Conservation (phyloP, 2,329 filamentous ascomycete genomes). For the Lecanicillium sp. region DNA sequence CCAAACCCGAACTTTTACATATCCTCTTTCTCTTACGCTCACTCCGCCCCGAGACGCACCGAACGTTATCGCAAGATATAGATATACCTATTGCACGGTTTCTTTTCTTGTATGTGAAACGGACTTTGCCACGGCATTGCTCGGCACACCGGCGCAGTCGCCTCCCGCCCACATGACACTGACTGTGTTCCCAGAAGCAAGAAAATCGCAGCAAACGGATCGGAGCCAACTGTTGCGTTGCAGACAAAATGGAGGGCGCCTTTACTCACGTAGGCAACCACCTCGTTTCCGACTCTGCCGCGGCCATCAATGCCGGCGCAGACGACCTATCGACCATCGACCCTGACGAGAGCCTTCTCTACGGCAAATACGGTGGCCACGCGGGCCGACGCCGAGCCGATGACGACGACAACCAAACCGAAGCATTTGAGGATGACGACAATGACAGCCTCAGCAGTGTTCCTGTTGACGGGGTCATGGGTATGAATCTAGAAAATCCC, state of each 20-base stretch:
- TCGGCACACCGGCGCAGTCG: too few species aligned
- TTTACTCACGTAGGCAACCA: slow-evolving; percentile 86
- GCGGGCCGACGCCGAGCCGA: slow-evolving; percentile 64
- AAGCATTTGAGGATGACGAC: slow-evolving; percentile 77
- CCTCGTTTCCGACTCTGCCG: slow-evolving; percentile 73
- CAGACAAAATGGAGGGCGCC: slow-evolving; percentile 66
- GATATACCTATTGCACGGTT: too few species aligned
- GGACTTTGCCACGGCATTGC: too few species aligned
- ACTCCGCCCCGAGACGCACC: slow-evolving; percentile 3
- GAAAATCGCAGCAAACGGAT: too few species aligned
- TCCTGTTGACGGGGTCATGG: slow-evolving; percentile 67
- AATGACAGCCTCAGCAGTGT: slow-evolving; percentile 69
- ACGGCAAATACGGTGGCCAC: slow-evolving; percentile 57
- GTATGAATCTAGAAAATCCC: slow-evolving; percentile 43
- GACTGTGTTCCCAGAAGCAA: not conserved
- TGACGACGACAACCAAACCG: slow-evolving; percentile 84
- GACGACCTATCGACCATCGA: slow-evolving; percentile 67
- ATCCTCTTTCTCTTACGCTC: slow-evolving; percentile 5
- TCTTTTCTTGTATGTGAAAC: too few species aligned
- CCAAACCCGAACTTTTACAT: slow-evolving; percentile 3
- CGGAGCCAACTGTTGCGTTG: too few species aligned
- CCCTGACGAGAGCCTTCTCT: slow-evolving; percentile 73
- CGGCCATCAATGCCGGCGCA: slow-evolving; percentile 79
- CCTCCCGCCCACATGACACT: not conserved
- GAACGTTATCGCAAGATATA: not conserved